Evolutionary conservation across 495 filamentous ascomycete species (phyloP), one percentile per base, ranked within the genome.

Genomic region (Penicillium mononematosum): DNA sequence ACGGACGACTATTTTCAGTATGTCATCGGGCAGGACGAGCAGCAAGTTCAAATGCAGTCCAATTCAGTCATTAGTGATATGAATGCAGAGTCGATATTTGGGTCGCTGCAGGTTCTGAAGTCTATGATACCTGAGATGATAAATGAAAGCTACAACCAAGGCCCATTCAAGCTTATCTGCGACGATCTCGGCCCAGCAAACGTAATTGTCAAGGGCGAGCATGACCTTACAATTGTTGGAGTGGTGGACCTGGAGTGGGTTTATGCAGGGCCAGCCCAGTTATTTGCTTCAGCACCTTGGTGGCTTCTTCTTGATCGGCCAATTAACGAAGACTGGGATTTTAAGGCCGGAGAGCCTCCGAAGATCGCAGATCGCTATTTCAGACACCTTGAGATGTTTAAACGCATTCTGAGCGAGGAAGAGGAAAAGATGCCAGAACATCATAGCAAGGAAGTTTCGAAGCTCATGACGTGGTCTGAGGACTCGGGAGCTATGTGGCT

Each of bases 181-280:
- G 47, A 50, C 11, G 47, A 50, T 24, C 39, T 50, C 19, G 20
- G 32, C 17, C 47, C 17, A 50, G 47, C 47, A 50, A 50, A 50
- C 9, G 38, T 50, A 32, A 50, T 50, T 7, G 32, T 50, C 9
- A 34, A 38, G 38, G 38, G 47, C 32, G 45, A 48, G 1, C 17
- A 25, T 20, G 27, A 48, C 17, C 45, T 48, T 14, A 48, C 27
- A 29, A 32, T 32, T 48, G 45, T 48, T 27, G 27, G 45, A 1
- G 45, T 48, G 14, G 45, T 32, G 45, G 45, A 48, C 27, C 27
- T 48, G 10, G 45, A 48, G 45, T 48, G 45, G 45, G 45, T 19
- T 5, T 48, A 48, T 48, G 45, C n/a, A 19, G 45, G 27, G 19
- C 45, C 27, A 9, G 45, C 45, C 5, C 27, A 48, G 45, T 16